A percentile compares a stretch with the other conserved stretches of the same genome.
Conservation (phyloP, 805 yeast species). For the Torulaspora gathmanii region DNA sequence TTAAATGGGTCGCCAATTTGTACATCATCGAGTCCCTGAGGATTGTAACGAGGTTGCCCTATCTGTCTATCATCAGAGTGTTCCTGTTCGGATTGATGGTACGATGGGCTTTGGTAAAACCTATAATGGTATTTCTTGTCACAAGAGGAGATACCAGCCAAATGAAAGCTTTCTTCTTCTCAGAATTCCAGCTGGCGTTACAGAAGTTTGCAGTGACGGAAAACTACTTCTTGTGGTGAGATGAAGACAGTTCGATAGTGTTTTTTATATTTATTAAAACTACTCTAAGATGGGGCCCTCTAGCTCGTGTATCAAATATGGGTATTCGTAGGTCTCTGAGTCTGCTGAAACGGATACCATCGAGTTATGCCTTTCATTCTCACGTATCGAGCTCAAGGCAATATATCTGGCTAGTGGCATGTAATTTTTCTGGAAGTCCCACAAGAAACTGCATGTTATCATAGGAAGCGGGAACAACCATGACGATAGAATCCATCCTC, state of each 20-base stretch:
- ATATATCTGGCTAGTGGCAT: conserved; percentile 79
- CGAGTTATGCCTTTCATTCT: conserved; percentile 37
- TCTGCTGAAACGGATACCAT: conserved; percentile 23
- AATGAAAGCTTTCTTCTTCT: conserved; percentile 1
- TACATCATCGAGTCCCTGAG: conserved; percentile 62
- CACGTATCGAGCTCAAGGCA: conserved; percentile 75
- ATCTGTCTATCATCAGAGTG: conserved; percentile 18
- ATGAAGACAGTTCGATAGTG: neutral
- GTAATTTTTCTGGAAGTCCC: conserved; percentile 78
- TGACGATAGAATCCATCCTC: conserved; percentile 71
- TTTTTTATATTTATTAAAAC: neutral
- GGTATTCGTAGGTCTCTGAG: conserved; percentile 64
- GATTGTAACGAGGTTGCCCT: conserved; percentile 40
- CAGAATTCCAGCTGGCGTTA: conserved; percentile 11
- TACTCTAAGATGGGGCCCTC: conserved; percentile 81
- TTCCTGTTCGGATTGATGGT: conserved; percentile 20
- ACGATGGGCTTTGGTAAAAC: conserved; percentile 21
- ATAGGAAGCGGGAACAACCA: conserved; percentile 73
- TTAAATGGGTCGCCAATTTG: conserved; percentile 55
- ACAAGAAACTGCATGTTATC: conserved; percentile 57
- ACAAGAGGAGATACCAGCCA: conserved; percentile 14
- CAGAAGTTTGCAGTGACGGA: conserved; percentile 13
- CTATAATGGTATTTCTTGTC: conserved; percentile 21
- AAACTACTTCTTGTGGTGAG: conserved; percentile 8
- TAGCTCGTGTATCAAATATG: conserved; percentile 58